These are phyloP conservation scores for Cladophialophora yegresii DNA, from an alignment of 2,329 filamentous ascomycete species.

Conservation along the genomic window DNA sequence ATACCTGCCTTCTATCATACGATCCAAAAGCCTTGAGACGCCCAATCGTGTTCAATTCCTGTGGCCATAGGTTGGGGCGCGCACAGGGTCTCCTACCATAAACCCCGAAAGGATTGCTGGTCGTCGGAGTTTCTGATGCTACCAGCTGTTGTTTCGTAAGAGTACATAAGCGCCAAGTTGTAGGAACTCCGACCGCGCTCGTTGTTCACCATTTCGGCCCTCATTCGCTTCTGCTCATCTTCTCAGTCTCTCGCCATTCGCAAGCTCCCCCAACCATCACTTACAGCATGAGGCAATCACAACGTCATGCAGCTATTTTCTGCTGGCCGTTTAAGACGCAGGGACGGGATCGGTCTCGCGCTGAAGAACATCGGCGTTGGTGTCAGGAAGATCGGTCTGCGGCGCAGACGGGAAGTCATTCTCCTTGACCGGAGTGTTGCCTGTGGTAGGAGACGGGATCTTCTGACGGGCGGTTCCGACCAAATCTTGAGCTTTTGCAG, in stretches of 20 bases:
- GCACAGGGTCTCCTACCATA: neutral
- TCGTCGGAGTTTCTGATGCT: neutral
- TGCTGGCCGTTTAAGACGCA: neutral
- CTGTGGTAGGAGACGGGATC: conserved; percentile 33
- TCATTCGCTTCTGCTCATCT: neutral
- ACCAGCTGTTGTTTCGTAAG: conserved; percentile 3
- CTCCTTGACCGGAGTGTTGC: conserved; percentile 46
- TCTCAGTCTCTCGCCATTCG: neutral
- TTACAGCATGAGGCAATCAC: conserved; percentile 13
- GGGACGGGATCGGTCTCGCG: conserved; percentile 7
- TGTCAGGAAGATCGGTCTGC: conserved; percentile 41
- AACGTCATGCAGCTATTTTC: conserved; percentile 13
- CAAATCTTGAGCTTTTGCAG: conserved; percentile 60
- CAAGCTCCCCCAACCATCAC: neutral
- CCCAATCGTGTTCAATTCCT: conserved; percentile 5
- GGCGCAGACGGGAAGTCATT: conserved; percentile 55
- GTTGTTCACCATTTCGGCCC: conserved; percentile 1
- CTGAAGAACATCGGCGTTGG: conserved; percentile 7
- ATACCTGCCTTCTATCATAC: conserved; percentile 30
- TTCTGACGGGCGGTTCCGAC: conserved; percentile 41
- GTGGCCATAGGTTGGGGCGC: conserved; percentile 4
- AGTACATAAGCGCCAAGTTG: conserved; percentile 7
- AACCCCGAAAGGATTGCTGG: neutral
- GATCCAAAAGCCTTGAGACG: conserved; percentile 10
- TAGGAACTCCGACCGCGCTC: neutral